Conservation (phyloP, 75 land plant species). For the Cunninghamia lanceolata region DNA sequence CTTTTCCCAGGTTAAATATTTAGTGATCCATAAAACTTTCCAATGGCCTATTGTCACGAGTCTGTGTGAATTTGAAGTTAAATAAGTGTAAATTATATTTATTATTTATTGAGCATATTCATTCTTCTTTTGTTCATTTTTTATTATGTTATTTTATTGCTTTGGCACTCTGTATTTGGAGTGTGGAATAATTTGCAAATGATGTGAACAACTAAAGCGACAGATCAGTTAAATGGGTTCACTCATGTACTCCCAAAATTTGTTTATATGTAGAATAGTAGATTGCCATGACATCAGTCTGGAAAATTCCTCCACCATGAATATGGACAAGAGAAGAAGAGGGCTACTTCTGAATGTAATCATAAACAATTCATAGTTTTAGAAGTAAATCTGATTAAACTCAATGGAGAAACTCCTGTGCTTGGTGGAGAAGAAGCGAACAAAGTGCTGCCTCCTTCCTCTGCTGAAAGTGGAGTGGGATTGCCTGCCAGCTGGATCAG, state of each 20-base stretch:
- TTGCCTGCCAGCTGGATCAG: too few relatives aligned
- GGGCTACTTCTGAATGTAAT: not conserved
- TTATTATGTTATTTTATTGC: not conserved
- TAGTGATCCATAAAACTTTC: slow-evolving; percentile 1
- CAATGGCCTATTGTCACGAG: not conserved
- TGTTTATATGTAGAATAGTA: not conserved
- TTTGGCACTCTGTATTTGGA: not conserved
- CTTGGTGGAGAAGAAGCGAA: too few relatives aligned
- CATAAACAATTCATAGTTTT: not conserved
- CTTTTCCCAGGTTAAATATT: not conserved
- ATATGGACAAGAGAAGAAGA: not conserved
- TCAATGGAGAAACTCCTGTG: not conserved
- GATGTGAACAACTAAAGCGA: too few relatives aligned
- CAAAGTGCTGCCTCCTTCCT: too few relatives aligned
- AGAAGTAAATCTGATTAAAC: not conserved
- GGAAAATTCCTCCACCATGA: not conserved
- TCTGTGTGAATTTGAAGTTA: not conserved
- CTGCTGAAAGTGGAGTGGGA: too few relatives aligned
- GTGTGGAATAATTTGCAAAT: not conserved
- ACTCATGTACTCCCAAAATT: not conserved
- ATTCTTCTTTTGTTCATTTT: not conserved
- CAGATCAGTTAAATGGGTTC: not conserved
- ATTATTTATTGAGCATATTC: not conserved
- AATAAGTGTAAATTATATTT: not conserved
- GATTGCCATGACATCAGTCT: not conserved